Conservation (phyloP, 2,329 filamentous ascomycete genomes). For the Aspergillus proliferans region DNA sequence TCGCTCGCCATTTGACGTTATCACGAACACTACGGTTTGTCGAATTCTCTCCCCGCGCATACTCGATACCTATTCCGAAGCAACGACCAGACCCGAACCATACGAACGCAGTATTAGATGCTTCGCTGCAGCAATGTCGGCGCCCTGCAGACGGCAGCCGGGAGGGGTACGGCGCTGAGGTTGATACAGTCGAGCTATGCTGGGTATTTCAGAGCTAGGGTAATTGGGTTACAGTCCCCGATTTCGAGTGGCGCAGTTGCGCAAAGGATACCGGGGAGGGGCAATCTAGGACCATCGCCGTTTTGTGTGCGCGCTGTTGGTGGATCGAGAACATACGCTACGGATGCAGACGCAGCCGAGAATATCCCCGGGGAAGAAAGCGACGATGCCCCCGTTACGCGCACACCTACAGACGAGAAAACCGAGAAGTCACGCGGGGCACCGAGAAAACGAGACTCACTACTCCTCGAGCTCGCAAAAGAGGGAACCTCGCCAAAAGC, state of each 20-base stretch:
- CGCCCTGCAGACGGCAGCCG: conserved; percentile 11
- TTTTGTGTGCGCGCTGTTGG: neutral
- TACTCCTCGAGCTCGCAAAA: neutral
- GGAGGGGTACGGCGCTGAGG: conserved; percentile 8
- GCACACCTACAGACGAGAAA: neutral
- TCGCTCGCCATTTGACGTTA: too few species aligned
- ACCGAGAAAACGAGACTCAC: neutral
- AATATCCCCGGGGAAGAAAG: neutral
- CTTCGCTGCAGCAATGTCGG: conserved; percentile 16
- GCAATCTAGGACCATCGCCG: neutral
- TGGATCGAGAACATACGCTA: neutral
- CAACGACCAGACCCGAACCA: too few species aligned
- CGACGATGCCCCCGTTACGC: neutral
- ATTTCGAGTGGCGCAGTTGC: neutral
- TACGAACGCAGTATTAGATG: conserved; percentile 7
- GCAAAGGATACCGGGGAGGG: neutral
- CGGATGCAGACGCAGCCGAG: neutral
- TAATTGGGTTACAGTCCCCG: too few species aligned
- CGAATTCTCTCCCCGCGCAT: too few species aligned
- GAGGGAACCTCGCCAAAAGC: neutral
- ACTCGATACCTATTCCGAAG: too few species aligned
- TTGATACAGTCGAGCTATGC: neutral
- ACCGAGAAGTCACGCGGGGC: neutral
- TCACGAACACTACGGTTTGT: too few species aligned
- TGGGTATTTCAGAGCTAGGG: neutral